Evolutionary conservation across 495 filamentous ascomycete species (phyloP).

Genomic region (Friedmanniomyces simplex): DNA sequence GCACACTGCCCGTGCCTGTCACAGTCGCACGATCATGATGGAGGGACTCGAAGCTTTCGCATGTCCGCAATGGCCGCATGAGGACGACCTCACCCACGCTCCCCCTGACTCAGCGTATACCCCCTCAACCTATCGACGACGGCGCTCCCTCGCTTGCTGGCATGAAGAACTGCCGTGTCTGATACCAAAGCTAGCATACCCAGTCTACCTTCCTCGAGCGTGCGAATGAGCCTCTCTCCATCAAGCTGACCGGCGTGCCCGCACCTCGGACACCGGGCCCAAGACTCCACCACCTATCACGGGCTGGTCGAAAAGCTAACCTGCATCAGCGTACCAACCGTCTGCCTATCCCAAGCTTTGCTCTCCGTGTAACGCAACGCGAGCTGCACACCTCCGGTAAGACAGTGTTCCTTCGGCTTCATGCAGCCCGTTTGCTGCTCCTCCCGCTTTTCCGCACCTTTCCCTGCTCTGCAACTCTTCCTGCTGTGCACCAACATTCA

Average conservation of each 20-base stretch:
- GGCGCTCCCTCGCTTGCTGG: not conserved
- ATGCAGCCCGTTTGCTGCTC: slow-evolving; percentile 9
- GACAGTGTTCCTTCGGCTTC: not conserved
- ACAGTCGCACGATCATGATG: not conserved
- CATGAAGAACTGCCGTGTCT: not conserved
- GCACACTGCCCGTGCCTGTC: not conserved
- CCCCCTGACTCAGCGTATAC: not conserved
- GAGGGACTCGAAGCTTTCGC: not conserved
- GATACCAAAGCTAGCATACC: not conserved
- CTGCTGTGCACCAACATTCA: slow-evolving; percentile 2
- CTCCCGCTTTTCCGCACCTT: not conserved
- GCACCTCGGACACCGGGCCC: not conserved
- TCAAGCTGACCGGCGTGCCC: not conserved
- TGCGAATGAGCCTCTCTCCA: not conserved
- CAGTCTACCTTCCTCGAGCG: not conserved
- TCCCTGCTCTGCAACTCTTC: not conserved
- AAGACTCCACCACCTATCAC: not conserved
- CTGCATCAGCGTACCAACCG: not conserved
- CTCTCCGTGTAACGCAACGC: slow-evolving; percentile 3
- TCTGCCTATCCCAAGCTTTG: slow-evolving; percentile 8
- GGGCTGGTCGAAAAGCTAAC: not conserved
- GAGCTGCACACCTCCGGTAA: slow-evolving; percentile 10
- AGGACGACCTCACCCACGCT: not conserved
- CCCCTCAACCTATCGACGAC: not conserved
- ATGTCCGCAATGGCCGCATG: not conserved